These are phyloP conservation scores for Epicoccum nigrum DNA, from an alignment of 2,329 filamentous ascomycete genomes.

Conservation along the genomic window DNA sequence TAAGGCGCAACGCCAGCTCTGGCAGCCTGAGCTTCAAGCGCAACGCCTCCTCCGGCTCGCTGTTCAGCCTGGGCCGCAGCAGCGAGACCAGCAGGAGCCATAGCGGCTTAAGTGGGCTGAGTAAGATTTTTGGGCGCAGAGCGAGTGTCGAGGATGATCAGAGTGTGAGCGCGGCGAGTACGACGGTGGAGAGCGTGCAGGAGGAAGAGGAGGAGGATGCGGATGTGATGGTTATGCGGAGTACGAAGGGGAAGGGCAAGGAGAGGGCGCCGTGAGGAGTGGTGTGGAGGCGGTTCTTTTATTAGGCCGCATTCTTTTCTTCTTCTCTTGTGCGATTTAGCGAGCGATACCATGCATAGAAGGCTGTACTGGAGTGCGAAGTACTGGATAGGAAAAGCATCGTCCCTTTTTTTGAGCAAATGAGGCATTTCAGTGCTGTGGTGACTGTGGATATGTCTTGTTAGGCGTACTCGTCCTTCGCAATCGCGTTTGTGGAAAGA, in stretches of 20 bases:
- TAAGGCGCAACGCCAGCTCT: conserved; percentile 3
- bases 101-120: conserved; percentile 8
- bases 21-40: neutral
- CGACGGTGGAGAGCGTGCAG: conserved; percentile 12
- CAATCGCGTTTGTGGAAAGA: too few species aligned
- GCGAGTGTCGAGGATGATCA: conserved; percentile 11
- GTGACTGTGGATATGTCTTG: too few species aligned
- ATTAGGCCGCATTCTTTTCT: too few species aligned
- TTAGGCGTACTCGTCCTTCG: too few species aligned
- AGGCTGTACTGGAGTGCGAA: neutral
- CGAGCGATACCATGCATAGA: conserved; percentile 23
- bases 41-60: neutral
- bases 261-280: conserved; percentile 2
- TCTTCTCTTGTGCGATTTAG: conserved; percentile 58
- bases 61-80: conserved; percentile 9
- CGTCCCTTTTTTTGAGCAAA: neutral
- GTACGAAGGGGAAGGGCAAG: conserved; percentile 11
- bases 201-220: conserved; percentile 12
- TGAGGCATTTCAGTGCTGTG: too few species aligned
- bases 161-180: conserved; percentile 5
- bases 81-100: conserved; percentile 5
- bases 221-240: conserved; percentile 12
- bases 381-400: neutral
- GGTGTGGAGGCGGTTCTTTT: neutral
- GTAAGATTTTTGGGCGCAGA: conserved; percentile 14